Evolutionary conservation across 2,329 filamentous ascomycete species (phyloP).

Genomic region (Aspergillus novoparasiticus): DNA sequence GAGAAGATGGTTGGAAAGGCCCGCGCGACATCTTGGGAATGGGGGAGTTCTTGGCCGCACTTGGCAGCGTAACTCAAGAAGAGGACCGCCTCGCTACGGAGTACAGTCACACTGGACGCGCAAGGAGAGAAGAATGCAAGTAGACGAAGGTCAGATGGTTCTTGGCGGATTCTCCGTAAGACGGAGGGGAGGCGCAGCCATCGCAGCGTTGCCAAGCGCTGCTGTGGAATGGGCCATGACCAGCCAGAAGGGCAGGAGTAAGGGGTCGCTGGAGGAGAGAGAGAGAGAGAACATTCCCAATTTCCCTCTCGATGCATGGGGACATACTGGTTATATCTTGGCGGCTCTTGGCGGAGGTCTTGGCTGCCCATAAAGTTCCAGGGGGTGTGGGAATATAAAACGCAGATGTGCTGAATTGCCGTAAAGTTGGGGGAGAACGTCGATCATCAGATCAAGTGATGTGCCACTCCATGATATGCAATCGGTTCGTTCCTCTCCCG

Average conservation of each 20-base stretch:
- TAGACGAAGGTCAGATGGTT: not conserved
- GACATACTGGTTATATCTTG: slow-evolving; percentile 20
- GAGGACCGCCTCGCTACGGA: not conserved
- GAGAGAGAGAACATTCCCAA: not conserved
- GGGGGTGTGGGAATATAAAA: not conserved
- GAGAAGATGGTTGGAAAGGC: not conserved
- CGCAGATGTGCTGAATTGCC: not conserved
- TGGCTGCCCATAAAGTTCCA: slow-evolving; percentile 15
- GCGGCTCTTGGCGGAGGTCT: slow-evolving; percentile 25
- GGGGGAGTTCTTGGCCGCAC: slow-evolving; percentile 10
- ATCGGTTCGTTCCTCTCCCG: not conserved
- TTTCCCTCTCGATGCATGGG: slow-evolving; percentile 6
- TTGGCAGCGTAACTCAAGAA: slow-evolving; percentile 10
- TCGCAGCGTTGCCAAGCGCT: slow-evolving; percentile 25
- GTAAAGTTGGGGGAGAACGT: slow-evolving; percentile 1
- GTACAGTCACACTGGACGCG: slow-evolving; percentile 3
- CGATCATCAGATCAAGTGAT: slow-evolving; percentile 5
- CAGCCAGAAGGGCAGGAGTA: slow-evolving; percentile 16
- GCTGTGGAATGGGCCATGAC: slow-evolving; percentile 22
- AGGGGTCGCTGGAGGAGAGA: slow-evolving; percentile 11
- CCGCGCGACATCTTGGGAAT: not conserved
- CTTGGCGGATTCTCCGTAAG: slow-evolving; percentile 19
- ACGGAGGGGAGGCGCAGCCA: slow-evolving; percentile 15
- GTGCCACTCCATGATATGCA: not conserved
- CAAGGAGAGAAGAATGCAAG: slow-evolving; percentile 13